Conservation (phyloP, 371 early-diverging fungal species). For the Syncephalis plumigaleata region DNA sequence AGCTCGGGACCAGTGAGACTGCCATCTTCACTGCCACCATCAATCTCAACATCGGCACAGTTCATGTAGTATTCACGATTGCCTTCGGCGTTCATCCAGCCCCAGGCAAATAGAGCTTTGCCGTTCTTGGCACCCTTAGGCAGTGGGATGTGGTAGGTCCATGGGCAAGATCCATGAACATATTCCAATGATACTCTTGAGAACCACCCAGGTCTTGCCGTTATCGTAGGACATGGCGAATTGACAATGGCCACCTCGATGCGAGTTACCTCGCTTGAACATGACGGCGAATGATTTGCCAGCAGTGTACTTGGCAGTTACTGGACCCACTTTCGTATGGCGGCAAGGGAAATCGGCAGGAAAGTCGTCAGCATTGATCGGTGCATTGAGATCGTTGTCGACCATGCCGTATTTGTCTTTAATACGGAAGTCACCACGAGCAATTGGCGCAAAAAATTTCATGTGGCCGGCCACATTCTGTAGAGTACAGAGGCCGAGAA, state of each 20-base stretch:
- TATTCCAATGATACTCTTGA: conserved; percentile 6
- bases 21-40: background rate
- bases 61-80: conserved; percentile 49
- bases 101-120: conserved; percentile 31
- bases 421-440: no score
- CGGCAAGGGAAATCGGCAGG: no score
- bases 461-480: no score
- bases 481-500: no score
- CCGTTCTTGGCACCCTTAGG: conserved; percentile 2
- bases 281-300: background rate
- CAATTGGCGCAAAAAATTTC: no score
- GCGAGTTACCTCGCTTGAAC: conserved; percentile 3
- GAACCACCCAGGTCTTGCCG: conserved; percentile 37
- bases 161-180: background rate
- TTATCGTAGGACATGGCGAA: conserved; percentile 42
- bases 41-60: conserved; percentile 41
- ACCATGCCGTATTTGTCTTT: no score
- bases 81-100: conserved; percentile 40
- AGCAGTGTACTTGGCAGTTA: background rate
- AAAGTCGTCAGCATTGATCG: no score
- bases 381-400: no score
- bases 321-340: background rate
- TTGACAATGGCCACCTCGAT: conserved; percentile 49
- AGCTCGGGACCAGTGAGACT: conserved; percentile 1
- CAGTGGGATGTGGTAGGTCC: background rate